Conservation (phyloP, 1,284 basidiomycete species). For the Agaricales sp. region DNA sequence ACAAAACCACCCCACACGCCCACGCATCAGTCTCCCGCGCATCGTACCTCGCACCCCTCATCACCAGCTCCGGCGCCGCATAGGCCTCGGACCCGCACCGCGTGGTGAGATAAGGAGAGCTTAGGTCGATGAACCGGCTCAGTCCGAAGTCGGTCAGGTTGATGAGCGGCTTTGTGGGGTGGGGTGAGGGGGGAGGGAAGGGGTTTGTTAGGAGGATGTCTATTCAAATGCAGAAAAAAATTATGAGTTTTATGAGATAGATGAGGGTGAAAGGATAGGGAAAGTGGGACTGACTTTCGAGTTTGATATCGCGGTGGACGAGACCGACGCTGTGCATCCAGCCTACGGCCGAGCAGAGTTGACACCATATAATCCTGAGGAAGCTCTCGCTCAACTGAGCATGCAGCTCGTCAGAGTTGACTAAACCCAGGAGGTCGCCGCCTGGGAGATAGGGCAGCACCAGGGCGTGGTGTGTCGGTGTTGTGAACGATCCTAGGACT, state of each 20-base stretch:
- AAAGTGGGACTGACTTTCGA: slow-evolving; percentile 65
- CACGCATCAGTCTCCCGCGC: slow-evolving; percentile 84
- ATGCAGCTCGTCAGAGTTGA: slow-evolving; percentile 52
- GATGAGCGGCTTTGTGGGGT: slow-evolving; percentile 46
- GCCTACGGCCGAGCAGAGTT: slow-evolving; percentile 71
- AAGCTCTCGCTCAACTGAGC: slow-evolving; percentile 40
- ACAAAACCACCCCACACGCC: slow-evolving; percentile 82
- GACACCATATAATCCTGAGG: slow-evolving; percentile 68
- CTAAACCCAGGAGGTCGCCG: slow-evolving; percentile 78
- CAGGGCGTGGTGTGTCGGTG: slow-evolving; percentile 67
- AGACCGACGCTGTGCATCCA: slow-evolving; percentile 88
- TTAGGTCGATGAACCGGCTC: slow-evolving; percentile 73
- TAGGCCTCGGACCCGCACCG: slow-evolving; percentile 89
- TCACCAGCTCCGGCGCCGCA: slow-evolving; percentile 85
- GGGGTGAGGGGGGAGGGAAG: slow-evolving; percentile 28
- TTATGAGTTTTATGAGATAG: neutral
- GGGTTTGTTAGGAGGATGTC: slow-evolving; percentile 43
- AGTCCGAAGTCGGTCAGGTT: slow-evolving; percentile 91
- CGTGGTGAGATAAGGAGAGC: slow-evolving; percentile 66
- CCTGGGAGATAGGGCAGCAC: slow-evolving; percentile 74
- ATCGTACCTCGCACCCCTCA: slow-evolving; percentile 59
- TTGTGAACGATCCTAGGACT: slow-evolving; percentile 68
- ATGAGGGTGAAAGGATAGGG: slow-evolving; percentile 2
- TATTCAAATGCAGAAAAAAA: slow-evolving; percentile 8
- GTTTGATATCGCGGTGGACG: slow-evolving; percentile 90